phyloP scores from a whole-genome alignment of 2,329 filamentous ascomycete species.

The Dothideomycetes sp. region DNA sequence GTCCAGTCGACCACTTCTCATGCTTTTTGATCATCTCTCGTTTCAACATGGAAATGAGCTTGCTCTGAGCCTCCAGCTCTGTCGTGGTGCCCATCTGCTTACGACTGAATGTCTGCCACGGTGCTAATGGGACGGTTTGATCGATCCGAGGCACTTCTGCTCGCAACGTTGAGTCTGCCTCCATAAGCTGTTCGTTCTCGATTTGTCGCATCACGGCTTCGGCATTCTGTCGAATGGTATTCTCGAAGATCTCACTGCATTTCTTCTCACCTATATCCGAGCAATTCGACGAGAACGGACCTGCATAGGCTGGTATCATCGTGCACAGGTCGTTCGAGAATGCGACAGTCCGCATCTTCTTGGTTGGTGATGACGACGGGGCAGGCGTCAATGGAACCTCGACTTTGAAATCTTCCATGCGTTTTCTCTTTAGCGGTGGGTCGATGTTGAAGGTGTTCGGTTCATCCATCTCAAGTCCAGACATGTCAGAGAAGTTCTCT shows the following conservation, averaged over 20 bases:
- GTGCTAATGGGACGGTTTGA: slow-evolving; percentile 32
- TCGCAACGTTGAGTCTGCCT: slow-evolving; percentile 39
- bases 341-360: slow-evolving; percentile 6
- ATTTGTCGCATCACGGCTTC: slow-evolving; percentile 27
- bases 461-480: neutral
- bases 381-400: slow-evolving; percentile 8
- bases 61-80: slow-evolving; percentile 25
- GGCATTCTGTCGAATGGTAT: slow-evolving; percentile 27
- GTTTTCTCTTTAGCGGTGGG: slow-evolving; percentile 2
- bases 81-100: slow-evolving; percentile 16
- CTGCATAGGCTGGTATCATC: slow-evolving; percentile 1
- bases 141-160: slow-evolving; percentile 42
- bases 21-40: slow-evolving; percentile 24
- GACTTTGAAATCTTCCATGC: slow-evolving; percentile 8
- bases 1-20: slow-evolving; percentile 33
- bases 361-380: slow-evolving; percentile 1
- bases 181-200: slow-evolving; percentile 38
- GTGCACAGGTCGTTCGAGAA: slow-evolving; percentile 3
- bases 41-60: slow-evolving; percentile 29
- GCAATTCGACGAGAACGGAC: neutral
- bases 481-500: slow-evolving; percentile 1
- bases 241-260: slow-evolving; percentile 3
- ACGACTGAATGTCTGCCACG: slow-evolving; percentile 37
- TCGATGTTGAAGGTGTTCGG: neutral
- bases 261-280: neutral